Base-by-base conservation (phyloP, 1,139 yeast genomes). In the Sporopachydermia cereana region DNA sequence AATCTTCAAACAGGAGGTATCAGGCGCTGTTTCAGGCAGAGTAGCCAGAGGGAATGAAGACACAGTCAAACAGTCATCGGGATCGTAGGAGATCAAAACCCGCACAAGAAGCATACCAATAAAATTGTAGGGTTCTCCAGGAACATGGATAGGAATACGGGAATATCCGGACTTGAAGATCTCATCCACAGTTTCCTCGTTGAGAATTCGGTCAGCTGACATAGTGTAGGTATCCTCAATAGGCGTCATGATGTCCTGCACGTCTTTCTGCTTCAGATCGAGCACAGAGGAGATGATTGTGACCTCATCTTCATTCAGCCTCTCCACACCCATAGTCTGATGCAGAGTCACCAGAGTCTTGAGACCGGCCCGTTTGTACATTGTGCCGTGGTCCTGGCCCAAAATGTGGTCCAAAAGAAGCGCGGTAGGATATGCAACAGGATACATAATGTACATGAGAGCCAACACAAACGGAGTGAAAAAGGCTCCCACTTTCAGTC, bases 351-450 rank as follows among this genome's bases (percentile, higher is more conserved):
- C 98, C 57, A 91, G 72, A 2, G 96, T 84, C 64, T 91, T 91
- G 56, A 91, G 74, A 1, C 97, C 97, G 2, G 91, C 84, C 60
- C 86, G 85, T 60, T 86, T 86, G 65, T 91, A 91, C 42, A 89
- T 79, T 1, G 96, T 88, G 24, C 98, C 97, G 62, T 91, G 97
- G 62, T 88, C 96, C 63, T 91, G 95, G 45, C 98, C 98, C 43
- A 91, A 70, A 43, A 82, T 72, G 55, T 76, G 73, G 62, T 91
- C 98, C 54, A 91, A 71, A 43, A 91, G 68, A 53, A 77, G 57
- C 1, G 97, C 93, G 50, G 83, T 79, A 1, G 98, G 98, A 58
- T 85, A 86, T 1, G 97, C 96, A 42, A 91, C 71, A 0, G 97
- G 97, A 60, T 84, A 88, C 85, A 88, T 78, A 45, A 80, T 44